Evolutionary conservation across 2,329 filamentous ascomycete species (phyloP).

Genomic region (Chaetomiaceae sp.): DNA sequence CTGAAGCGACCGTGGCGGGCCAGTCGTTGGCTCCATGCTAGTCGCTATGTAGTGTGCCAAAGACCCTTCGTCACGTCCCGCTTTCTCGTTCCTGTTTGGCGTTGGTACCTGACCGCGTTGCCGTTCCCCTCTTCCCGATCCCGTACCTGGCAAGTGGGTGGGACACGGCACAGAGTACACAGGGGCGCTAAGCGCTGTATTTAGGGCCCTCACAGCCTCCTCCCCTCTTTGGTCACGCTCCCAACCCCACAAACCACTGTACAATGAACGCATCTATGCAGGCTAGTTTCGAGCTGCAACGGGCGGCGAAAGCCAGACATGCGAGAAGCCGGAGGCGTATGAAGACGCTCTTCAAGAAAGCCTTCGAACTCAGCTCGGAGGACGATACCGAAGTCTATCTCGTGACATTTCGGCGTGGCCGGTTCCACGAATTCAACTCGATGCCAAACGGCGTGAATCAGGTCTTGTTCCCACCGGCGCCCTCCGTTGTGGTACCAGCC

Average conservation of each 20-base stretch:
- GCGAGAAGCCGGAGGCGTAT: neutral
- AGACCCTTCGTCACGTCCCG: neutral
- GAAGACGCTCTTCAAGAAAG: neutral
- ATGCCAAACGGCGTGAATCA: neutral
- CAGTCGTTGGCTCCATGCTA: neutral
- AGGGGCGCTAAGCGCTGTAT: neutral
- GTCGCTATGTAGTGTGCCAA: neutral
- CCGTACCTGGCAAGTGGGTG: neutral
- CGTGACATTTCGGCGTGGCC: neutral
- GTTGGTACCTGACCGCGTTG: neutral
- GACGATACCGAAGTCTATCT: neutral
- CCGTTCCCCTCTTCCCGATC: neutral
- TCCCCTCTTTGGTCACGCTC: too few species aligned
- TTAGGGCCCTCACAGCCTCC: neutral
- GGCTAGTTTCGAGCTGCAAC: neutral
- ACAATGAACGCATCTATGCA: neutral
- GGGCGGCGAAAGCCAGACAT: neutral
- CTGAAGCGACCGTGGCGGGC: neutral
- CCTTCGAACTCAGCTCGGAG: neutral
- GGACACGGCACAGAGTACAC: neutral
- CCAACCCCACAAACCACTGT: neutral
- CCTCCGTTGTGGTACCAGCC: neutral
- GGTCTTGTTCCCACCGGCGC: neutral
- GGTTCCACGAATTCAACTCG: neutral
- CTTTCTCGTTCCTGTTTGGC: neutral